Percentiles rank a stretch among this genome's conserved stretches.
These are phyloP conservation scores for Blastobotrys serpentis DNA, from an alignment of 1,139 yeast species.

Conservation along the genomic window DNA sequence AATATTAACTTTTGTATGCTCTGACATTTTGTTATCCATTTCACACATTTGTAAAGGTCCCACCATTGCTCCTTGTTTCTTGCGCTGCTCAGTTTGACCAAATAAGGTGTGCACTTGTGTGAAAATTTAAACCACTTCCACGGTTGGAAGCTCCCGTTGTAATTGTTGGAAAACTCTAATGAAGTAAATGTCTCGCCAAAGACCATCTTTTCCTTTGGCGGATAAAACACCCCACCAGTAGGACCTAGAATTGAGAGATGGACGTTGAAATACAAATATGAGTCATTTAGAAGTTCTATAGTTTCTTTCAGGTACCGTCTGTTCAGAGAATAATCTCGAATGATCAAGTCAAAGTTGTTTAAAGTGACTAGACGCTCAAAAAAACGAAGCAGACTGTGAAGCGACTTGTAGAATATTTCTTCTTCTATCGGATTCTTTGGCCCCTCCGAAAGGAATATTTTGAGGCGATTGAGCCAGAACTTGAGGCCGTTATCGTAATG, in stretches of 20 bases:
- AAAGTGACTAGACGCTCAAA: not conserved
- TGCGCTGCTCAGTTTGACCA: not conserved
- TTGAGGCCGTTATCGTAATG: slow-evolving; percentile 1
- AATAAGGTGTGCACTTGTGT: not conserved
- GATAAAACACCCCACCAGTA: not conserved
- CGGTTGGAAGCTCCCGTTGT: slow-evolving; percentile 1
- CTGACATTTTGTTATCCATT: not conserved
- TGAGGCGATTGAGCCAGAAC: not conserved
- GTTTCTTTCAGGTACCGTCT: not conserved
- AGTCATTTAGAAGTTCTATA: not conserved
- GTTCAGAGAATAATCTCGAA: not conserved
- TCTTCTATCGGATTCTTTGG: not conserved
- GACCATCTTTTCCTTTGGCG: not conserved
- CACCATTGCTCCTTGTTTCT: not conserved
- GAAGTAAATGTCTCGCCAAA: not conserved
- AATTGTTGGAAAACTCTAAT: not conserved
- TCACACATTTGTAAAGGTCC: not conserved
- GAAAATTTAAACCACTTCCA: not conserved
- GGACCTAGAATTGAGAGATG: not conserved
- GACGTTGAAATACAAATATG: not conserved
- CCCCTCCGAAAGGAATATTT: not conserved
- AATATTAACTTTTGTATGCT: not conserved
- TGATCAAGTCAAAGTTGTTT: not conserved
- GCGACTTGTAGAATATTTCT: slow-evolving; percentile 1
- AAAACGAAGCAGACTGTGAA: not conserved